Percentiles rank a stretch among this genome's conserved stretches.
These are phyloP conservation scores for Albifimbria verrucaria DNA, from an alignment of 2,329 filamentous ascomycete species.

Conservation along the genomic window DNA sequence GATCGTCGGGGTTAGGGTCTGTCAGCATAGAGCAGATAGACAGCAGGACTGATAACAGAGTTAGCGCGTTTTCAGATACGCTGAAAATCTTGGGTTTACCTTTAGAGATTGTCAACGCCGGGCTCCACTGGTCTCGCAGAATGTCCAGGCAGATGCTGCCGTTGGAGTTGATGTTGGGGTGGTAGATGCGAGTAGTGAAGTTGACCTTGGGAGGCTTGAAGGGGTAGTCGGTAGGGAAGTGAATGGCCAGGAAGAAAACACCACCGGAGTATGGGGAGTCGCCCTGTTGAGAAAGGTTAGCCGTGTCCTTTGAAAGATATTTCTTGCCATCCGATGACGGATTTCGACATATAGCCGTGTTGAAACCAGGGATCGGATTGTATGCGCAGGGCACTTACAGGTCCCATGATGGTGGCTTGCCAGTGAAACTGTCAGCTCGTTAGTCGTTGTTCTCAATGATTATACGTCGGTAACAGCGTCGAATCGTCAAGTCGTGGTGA, in stretches of 20 bases:
- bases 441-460: constrained; percentile 16
- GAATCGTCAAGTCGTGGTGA: not conserved
- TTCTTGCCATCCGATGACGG: too few species aligned
- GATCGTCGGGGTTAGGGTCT: constrained; percentile 98
- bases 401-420: constrained; percentile 99
- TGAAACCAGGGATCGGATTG: too few species aligned
- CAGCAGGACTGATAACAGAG: constrained; percentile 68
- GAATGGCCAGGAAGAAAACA: constrained; percentile 98
- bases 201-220: constrained; percentile 99
- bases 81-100: constrained; percentile 50
- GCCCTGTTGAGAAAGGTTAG: constrained; percentile 53
- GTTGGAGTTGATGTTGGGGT: constrained; percentile 99
- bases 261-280: constrained; percentile 98
- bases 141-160: constrained; percentile 99
- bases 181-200: constrained; percentile 99
- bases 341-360: too few species aligned
- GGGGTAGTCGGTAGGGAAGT: constrained; percentile 99
- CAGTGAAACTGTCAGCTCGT: constrained; percentile 79
- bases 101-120: constrained; percentile 97
- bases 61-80: constrained; percentile 4
- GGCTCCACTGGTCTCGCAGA: constrained; percentile 98
- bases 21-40: constrained; percentile 99
- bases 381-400: constrained; percentile 70
- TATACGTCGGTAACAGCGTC: not conserved
- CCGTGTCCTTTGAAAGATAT: too few species aligned